Evolutionary conservation across 1,284 basidiomycete genomes (phyloP), one percentile per base, ranked within the genome.

Genomic region (Sphaerobolus stellatus): DNA sequence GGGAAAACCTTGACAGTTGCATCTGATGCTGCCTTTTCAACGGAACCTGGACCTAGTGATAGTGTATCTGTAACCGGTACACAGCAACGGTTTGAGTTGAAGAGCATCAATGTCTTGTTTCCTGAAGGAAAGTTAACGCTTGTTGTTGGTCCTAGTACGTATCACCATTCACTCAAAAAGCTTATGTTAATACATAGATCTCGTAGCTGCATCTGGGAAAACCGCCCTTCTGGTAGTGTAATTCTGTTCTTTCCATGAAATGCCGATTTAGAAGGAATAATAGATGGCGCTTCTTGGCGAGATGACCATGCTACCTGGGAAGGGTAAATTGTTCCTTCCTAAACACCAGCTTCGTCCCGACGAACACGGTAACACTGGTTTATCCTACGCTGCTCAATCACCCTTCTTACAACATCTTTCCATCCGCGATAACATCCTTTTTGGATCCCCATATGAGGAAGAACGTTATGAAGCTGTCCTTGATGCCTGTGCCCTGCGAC

Each of bases 111-210:
- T 41, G 74, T 92, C 48, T 66, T 73, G 52, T 91, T 93, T 71
- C 89, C 90, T 0, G 79, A 85, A 36, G 83, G 85, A 14, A 73
- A 82, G 66, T 66, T 90, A 44, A 81, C 81, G 0, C 69, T 89
- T 8, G 72, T 90, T 48, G 84, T 82, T 34, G 85, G 86, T 3
- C 58, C 60, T 24, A 61, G 53, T 54, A 43, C 8, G 53, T n/a
- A 48, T 16, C n/a, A n/a, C n/a, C n/a, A n/a, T n/a, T n/a, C n/a
- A n/a, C n/a, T n/a, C n/a, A n/a, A n/a, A n/a, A n/a, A n/a, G 16
- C 5, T 13, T 29, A 24, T 18, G 11, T 22, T n/a, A 48, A 16
- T 28, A 8, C 27, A 13, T 13, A 13, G 45, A 20, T 9, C 36
- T 25, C 33, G 14, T 43, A 54, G 53, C 53, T 40, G 53, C 53